These are phyloP conservation scores for Coemansia sp. DNA, from an alignment of 192 early-diverging fungal species.

Conservation along the genomic window DNA sequence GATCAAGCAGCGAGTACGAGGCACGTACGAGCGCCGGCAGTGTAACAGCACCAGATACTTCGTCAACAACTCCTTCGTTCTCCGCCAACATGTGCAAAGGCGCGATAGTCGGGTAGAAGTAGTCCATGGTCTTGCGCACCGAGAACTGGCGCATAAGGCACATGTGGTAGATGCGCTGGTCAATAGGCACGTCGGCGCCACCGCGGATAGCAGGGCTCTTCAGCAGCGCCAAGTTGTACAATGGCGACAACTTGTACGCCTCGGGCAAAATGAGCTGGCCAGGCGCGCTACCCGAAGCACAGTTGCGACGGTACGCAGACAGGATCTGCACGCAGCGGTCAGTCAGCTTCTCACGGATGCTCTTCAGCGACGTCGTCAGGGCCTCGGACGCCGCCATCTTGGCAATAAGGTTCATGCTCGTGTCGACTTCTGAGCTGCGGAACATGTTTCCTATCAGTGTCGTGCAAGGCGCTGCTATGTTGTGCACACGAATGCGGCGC, in stretches of 20 bases:
- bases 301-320: slow-evolving; percentile 87
- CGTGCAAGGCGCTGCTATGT: slow-evolving; percentile 76
- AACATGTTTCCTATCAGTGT: slow-evolving; percentile 78
- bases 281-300: slow-evolving; percentile 81
- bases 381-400: slow-evolving; percentile 81
- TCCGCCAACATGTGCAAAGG: slow-evolving; percentile 64
- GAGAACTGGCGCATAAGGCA: slow-evolving; percentile 73
- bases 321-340: slow-evolving; percentile 88
- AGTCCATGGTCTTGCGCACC: slow-evolving; percentile 70
- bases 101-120: slow-evolving; percentile 84
- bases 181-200: slow-evolving; percentile 72
- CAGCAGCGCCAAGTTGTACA: slow-evolving; percentile 80
- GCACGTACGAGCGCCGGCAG: slow-evolving; percentile 70
- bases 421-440: slow-evolving; percentile 88
- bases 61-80: slow-evolving; percentile 54
- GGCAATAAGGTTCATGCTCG: slow-evolving; percentile 81
- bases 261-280: slow-evolving; percentile 97
- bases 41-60: slow-evolving; percentile 56
- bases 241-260: slow-evolving; percentile 89
- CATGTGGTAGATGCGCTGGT: slow-evolving; percentile 81
- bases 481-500: slow-evolving; percentile 91
- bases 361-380: slow-evolving; percentile 66
- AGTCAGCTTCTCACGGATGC: slow-evolving; percentile 78
- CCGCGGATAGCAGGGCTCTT: slow-evolving; percentile 82
- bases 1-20: slow-evolving; percentile 76